Evolutionary conservation across 208 protist genomes (phyloP).

Genomic region (Acanthamoeba culbertsoni): DNA sequence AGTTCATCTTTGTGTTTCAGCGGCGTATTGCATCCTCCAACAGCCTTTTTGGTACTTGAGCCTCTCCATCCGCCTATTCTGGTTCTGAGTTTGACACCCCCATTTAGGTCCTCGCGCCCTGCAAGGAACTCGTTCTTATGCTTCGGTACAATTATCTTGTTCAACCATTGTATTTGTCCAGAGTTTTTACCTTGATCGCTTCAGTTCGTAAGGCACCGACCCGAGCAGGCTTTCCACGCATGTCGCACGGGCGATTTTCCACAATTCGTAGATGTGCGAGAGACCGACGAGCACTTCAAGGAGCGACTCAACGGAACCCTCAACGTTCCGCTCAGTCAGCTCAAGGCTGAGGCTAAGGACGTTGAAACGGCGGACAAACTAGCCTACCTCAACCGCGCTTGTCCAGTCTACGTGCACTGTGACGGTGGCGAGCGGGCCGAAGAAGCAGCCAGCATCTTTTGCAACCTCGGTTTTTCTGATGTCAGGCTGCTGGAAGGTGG

Average conservation of each 20-base stretch:
- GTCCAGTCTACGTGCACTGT: not conserved
- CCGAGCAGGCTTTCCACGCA: not conserved
- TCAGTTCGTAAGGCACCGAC: not conserved
- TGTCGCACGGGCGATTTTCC: not conserved
- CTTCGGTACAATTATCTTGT: not conserved
- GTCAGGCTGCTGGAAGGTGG: not conserved
- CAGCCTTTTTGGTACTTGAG: no score
- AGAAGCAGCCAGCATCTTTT: not conserved
- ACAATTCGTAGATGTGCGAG: slow-evolving; percentile 11
- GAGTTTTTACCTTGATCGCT: not conserved
- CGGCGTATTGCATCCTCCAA: no score
- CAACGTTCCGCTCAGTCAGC: not conserved
- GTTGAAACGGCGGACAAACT: not conserved
- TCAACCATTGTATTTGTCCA: not conserved
- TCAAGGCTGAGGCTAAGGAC: not conserved
- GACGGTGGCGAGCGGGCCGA: not conserved
- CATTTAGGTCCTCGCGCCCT: not conserved
- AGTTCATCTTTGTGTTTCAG: no score
- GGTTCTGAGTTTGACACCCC: not conserved
- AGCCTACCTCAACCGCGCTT: not conserved
- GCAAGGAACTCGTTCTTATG: not conserved
- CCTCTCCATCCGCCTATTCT: not conserved
- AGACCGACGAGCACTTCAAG: not conserved
- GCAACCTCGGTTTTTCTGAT: not conserved
- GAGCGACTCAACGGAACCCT: not conserved